phyloP scores from a whole-genome alignment of 805 yeast species.

The Spathaspora boniae region DNA sequence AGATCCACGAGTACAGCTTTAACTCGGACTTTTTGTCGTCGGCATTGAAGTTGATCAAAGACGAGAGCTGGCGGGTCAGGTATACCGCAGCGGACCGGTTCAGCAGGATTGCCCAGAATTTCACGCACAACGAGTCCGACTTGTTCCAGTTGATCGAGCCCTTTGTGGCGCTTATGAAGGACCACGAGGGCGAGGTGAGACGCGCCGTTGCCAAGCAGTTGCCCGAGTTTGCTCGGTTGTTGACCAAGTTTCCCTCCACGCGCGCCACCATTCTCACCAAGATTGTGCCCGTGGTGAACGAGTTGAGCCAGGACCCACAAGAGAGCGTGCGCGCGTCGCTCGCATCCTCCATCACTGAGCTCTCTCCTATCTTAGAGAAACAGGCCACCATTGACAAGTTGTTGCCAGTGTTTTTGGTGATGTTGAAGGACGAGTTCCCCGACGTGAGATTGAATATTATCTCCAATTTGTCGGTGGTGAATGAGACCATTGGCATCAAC shows the following conservation, averaged over 20 bases:
- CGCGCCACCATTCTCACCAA: conserved; percentile 56
- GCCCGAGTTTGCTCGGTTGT: conserved; percentile 64
- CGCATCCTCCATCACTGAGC: conserved; percentile 81
- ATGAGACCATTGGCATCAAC: conserved; percentile 91
- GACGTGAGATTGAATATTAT: conserved; percentile 94
- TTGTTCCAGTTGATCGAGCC: conserved; percentile 63
- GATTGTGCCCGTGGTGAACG: conserved; percentile 79
- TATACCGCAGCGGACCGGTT: conserved; percentile 97
- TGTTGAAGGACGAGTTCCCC: conserved; percentile 96
- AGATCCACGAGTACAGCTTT: conserved; percentile 54
- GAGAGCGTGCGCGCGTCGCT: conserved; percentile 92
- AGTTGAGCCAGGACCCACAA: conserved; percentile 82
- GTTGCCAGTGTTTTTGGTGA: conserved; percentile 82
- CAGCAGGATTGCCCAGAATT: conserved; percentile 64
- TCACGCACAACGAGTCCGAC: conserved; percentile 54
- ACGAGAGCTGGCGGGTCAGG: conserved; percentile 97
- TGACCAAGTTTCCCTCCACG: conserved; percentile 32
- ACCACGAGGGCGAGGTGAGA: conserved; percentile 94
- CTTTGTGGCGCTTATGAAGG: conserved; percentile 76
- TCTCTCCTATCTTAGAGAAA: conserved; percentile 82
- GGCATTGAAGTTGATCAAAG: conserved; percentile 70
- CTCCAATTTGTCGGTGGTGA: conserved; percentile 85
- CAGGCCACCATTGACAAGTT: conserved; percentile 78
- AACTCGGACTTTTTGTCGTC: conserved; percentile 60
- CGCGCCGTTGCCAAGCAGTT: conserved; percentile 91